phyloP scores from a whole-genome alignment of 345 rosid genomes.

The Toxicodendron radicans region DNA sequence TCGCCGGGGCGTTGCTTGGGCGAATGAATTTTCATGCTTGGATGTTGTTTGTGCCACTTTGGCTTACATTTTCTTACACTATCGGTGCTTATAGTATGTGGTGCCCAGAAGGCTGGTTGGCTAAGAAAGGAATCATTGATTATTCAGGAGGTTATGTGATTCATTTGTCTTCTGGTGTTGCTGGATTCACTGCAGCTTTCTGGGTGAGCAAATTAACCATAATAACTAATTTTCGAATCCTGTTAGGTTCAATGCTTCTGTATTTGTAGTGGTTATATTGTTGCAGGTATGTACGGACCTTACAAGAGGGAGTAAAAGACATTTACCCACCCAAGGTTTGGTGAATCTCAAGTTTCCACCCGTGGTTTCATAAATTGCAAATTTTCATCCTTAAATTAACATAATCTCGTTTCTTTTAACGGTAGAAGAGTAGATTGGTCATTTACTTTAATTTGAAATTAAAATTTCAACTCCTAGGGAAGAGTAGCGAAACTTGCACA shows the following conservation, averaged over 20 bases:
- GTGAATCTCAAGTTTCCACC: too few species aligned
- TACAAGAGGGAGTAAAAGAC: too few species aligned
- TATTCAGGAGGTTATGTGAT: slow-evolving; percentile 67
- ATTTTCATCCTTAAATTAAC: too few species aligned
- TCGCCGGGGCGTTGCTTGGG: slow-evolving; percentile 64
- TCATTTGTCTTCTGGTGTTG: slow-evolving; percentile 64
- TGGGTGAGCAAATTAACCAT: slow-evolving; percentile 38
- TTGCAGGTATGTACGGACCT: neutral
- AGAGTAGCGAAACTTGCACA: too few species aligned
- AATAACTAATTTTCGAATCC: neutral
- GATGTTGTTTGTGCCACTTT: slow-evolving; percentile 72
- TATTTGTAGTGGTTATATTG: neutral
- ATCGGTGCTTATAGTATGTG: slow-evolving; percentile 54
- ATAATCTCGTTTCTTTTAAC: too few species aligned
- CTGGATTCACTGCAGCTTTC: slow-evolving; percentile 69
- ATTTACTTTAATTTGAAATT: too few species aligned
- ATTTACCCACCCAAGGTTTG: too few species aligned
- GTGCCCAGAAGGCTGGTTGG: slow-evolving; percentile 54
- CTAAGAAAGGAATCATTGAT: slow-evolving; percentile 52
- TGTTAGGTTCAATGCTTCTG: neutral
- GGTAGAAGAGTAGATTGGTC: too few species aligned
- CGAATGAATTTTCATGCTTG: slow-evolving; percentile 72
- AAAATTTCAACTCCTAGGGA: too few species aligned
- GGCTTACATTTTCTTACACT: slow-evolving; percentile 68
- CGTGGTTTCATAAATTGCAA: too few species aligned